Percentiles rank a stretch among this genome's conserved stretches.
Evolutionary conservation across 345 rosid species (phyloP).

Genomic region (Crucihimalaya himalaica): DNA sequence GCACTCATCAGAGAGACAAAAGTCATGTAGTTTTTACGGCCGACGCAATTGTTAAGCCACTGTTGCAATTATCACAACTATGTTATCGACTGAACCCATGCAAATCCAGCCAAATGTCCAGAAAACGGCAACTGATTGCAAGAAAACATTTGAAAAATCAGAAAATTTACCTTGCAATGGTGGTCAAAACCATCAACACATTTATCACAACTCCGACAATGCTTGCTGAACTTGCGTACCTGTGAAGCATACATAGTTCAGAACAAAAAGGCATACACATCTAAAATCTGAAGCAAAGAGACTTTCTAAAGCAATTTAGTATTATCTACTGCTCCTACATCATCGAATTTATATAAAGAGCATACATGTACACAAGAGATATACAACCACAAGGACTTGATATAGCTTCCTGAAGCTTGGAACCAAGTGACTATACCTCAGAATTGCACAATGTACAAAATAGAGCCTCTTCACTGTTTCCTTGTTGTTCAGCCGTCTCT

Average conservation of each 20-base stretch:
- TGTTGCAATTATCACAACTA: constrained; percentile 47
- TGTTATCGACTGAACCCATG: constrained; percentile 31
- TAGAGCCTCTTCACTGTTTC: constrained; percentile 63
- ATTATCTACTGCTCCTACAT: neutral
- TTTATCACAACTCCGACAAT: constrained; percentile 89
- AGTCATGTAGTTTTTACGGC: constrained; percentile 75
- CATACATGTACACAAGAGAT: constrained; percentile 6
- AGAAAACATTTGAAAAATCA: constrained; percentile 12
- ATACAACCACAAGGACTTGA: neutral
- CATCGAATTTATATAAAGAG: neutral
- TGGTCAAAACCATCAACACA: constrained; percentile 96
- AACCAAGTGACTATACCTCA: constrained; percentile 60
- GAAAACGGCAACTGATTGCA: neutral
- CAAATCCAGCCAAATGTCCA: neutral
- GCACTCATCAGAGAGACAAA: constrained; percentile 84
- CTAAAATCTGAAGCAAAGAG: neutral
- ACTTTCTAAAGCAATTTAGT: neutral
- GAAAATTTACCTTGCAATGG: constrained; percentile 75
- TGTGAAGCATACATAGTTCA: constrained; percentile 42
- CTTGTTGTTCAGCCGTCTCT: constrained; percentile 51
- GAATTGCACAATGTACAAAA: constrained; percentile 87
- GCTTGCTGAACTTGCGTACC: constrained; percentile 91
- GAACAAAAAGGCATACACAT: neutral
- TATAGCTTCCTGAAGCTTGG: neutral
- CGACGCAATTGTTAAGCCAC: constrained; percentile 99